Evolutionary conservation across 2,329 filamentous ascomycete genomes (phyloP).

Genomic region (Huntiella bhutanensis): DNA sequence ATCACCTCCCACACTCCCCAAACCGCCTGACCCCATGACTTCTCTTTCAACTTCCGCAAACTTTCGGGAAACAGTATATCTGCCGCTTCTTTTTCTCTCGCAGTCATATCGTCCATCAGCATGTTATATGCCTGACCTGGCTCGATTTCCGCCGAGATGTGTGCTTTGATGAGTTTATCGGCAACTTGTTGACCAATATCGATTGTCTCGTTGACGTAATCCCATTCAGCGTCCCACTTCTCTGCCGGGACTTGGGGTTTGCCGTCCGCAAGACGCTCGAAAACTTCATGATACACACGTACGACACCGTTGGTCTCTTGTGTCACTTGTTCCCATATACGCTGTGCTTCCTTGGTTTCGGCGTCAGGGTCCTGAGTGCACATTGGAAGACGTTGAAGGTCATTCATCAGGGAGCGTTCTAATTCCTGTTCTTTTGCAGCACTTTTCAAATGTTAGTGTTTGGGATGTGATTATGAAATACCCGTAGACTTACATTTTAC

Average conservation of each 20-base stretch:
- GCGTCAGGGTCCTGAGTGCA: background rate
- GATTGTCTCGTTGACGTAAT: slow-evolving; percentile 11
- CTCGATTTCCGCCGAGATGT: slow-evolving; percentile 7
- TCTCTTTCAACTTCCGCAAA: slow-evolving; percentile 5
- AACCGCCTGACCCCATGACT: slow-evolving; percentile 11
- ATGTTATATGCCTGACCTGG: slow-evolving; percentile 7
- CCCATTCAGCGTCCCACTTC: slow-evolving; percentile 7
- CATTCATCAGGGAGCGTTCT: background rate
- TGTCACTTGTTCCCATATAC: background rate
- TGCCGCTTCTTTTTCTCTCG: slow-evolving; percentile 9
- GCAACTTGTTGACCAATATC: slow-evolving; percentile 7
- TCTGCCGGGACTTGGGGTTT: background rate
- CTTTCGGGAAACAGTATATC: slow-evolving; percentile 11
- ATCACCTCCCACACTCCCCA: slow-evolving; percentile 11
- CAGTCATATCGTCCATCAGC: slow-evolving; percentile 6
- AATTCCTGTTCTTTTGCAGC: slow-evolving; percentile 4
- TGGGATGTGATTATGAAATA: background rate
- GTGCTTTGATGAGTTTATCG: slow-evolving; percentile 10
- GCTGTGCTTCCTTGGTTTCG: background rate
- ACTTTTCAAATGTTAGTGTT: slow-evolving; percentile 2
- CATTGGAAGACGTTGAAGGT: background rate
- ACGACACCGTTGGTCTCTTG: slow-evolving; percentile 2
- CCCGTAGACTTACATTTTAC: slow-evolving; percentile 5
- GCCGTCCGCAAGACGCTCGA: slow-evolving; percentile 3
- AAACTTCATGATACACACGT: slow-evolving; percentile 7